Conservation (phyloP, 2,329 filamentous ascomycete species). For the Blastomyces parvus region DNA sequence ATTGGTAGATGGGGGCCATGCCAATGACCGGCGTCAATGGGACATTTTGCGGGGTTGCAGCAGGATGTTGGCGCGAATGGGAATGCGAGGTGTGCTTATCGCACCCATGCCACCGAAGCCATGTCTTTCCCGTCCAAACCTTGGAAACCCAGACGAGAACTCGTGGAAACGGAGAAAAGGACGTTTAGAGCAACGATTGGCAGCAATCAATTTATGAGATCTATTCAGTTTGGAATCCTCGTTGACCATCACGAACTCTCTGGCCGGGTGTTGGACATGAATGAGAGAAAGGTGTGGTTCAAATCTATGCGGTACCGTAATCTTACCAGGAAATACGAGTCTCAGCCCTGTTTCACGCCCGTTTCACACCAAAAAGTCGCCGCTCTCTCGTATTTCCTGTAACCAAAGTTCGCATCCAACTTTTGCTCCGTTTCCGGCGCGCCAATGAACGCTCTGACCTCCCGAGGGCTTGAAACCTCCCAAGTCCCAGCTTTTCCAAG, state of each 20-base stretch:
- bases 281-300: neutral
- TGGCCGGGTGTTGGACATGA: too few relatives aligned
- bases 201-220: neutral
- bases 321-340: neutral
- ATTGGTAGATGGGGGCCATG: conserved; percentile 5
- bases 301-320: neutral
- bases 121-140: neutral
- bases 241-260: neutral
- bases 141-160: neutral
- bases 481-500: conserved; percentile 1
- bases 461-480: neutral
- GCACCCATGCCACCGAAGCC: neutral
- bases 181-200: neutral
- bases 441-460: neutral
- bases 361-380: neutral
- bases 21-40: neutral
- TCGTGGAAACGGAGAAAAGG: neutral
- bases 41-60: neutral
- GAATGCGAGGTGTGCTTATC: neutral
- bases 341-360: neutral
- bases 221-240: neutral
- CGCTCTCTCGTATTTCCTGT: neutral
- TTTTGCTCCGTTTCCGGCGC: neutral
- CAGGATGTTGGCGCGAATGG: neutral
- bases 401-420: neutral